Evolutionary conservation across 2,329 filamentous ascomycete genomes (phyloP), one percentile per base, ranked within the genome.

Genomic region (Fusarium chuoi): DNA sequence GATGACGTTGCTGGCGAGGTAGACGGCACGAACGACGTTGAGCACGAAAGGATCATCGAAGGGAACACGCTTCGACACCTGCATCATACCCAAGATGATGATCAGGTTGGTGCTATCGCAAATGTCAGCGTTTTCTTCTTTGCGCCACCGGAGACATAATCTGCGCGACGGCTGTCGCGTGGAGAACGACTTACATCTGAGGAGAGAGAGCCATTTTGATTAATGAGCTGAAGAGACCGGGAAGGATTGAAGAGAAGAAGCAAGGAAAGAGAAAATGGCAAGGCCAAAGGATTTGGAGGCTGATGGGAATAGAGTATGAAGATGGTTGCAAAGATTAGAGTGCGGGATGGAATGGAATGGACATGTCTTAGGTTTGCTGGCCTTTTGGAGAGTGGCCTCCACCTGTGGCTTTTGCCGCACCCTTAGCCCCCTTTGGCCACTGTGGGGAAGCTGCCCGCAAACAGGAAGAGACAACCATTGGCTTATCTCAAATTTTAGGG

Each of bases 21-120:
- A 91, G 71, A 86, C 77, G 52, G 84, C 87, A 77, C 89, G 89
- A 77, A 88, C 86, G 38, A 84, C 78, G 81, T 88, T 90, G 77
- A 90, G 87, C 26, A 89, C 86, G 52, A 85, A 83, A 49, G 89
- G 94, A 81, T 98, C 92, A 36, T 98, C 96, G 80, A 98, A 98
- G 55, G 95, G 94, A 71, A 99, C 91, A 85, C 92, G 94, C 90
- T 98, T 98, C 79, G 95, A 93, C 71, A 97, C 93, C 89, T 98
- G 96, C 94, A 98, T 98, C 93, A 98, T 97, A 82, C 94, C 93
- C 78, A 98, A 90, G 87, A 97, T 95, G 91, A 98, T 95, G 87
- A 94, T 88, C 83, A 98, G 89, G 89, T 98, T 98, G 84, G 93
- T 94, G 80, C 95, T 97, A 84, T 77, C 60, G 62, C 59, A 39